phyloP scores from a whole-genome alignment of 208 protist species.

The Crithidia mellificae region DNA sequence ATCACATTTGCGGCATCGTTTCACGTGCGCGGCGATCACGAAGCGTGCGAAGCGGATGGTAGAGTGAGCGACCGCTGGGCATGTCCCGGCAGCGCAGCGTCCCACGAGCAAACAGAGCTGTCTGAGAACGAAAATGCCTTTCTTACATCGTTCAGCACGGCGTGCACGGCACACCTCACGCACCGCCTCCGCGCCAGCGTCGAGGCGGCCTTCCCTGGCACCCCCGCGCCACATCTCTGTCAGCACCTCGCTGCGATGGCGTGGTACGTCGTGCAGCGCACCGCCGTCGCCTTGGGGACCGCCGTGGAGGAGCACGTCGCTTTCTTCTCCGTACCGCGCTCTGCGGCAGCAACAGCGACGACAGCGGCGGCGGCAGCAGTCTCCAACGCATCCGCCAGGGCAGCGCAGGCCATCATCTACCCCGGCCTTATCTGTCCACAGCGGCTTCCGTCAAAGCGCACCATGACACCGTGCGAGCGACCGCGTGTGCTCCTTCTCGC shows the following conservation, averaged over 20 bases:
- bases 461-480: slow-evolving; percentile 32
- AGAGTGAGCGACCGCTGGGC: background rate
- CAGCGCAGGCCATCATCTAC: slow-evolving; percentile 31
- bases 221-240: background rate
- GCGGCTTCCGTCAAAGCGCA: slow-evolving; percentile 30
- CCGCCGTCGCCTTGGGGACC: slow-evolving; percentile 22
- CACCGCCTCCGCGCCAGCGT: slow-evolving; percentile 5
- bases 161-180: slow-evolving; percentile 20
- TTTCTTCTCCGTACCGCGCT: slow-evolving; percentile 13
- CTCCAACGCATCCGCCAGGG: no score
- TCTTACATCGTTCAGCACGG: slow-evolving; percentile 4
- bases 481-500: slow-evolving; percentile 68
- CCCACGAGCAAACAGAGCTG: background rate
- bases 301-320: slow-evolving; percentile 18
- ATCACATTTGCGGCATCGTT: slow-evolving; percentile 15
- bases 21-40: background rate
- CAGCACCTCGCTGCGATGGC: slow-evolving; percentile 21
- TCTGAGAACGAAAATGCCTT: background rate
- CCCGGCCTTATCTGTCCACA: slow-evolving; percentile 24
- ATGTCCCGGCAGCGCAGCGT: slow-evolving; percentile 8
- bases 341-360: background rate
- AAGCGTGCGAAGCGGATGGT: background rate
- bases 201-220: background rate
- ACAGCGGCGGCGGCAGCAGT: background rate
- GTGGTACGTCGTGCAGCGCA: slow-evolving; percentile 29